These are phyloP conservation scores for Trichoderma asperelloides DNA, from an alignment of 495 filamentous ascomycete genomes.

Conservation along the genomic window DNA sequence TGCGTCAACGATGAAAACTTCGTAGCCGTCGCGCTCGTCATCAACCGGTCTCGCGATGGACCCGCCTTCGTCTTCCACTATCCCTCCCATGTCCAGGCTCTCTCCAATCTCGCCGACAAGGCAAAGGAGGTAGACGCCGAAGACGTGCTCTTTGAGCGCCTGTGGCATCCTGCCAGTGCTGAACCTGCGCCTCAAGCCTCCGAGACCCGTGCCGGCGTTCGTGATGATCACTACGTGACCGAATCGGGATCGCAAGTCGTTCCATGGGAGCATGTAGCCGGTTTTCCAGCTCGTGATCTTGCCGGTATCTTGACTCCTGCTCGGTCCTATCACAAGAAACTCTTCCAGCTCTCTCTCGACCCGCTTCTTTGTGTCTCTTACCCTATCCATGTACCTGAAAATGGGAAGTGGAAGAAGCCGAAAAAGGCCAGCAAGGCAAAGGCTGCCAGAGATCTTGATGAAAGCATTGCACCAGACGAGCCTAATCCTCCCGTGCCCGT, in stretches of 20 bases:
- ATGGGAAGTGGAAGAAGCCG: constrained; percentile 80
- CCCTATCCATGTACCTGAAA: constrained; percentile 78
- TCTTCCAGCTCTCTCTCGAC: constrained; percentile 81
- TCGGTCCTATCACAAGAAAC: constrained; percentile 70
- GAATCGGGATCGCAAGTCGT: constrained; percentile 45
- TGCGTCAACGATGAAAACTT: constrained; percentile 38
- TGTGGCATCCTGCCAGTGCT: constrained; percentile 19
- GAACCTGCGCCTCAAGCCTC: constrained; percentile 38
- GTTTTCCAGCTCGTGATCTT: constrained; percentile 66
- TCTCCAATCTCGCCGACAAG: constrained; percentile 22
- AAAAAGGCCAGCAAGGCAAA: constrained; percentile 47
- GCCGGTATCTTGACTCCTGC: constrained; percentile 77
- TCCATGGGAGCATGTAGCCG: constrained; percentile 71
- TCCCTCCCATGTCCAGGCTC: constrained; percentile 42
- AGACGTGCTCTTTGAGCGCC: constrained; percentile 27
- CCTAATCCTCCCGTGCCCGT: constrained; percentile 6
- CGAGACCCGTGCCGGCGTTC: constrained; percentile 25
- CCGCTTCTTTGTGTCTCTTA: constrained; percentile 77
- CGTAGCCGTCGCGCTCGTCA: constrained; percentile 71
- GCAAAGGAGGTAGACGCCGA: constrained; percentile 38
- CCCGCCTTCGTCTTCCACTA: constrained; percentile 89
- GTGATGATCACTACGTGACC: constrained; percentile 44
- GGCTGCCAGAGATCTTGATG: constrained; percentile 20
- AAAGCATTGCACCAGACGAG: constrained; percentile 15
- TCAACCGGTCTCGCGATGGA: constrained; percentile 71